Percentiles rank a stretch among this genome's conserved stretches.
phyloP scores from a whole-genome alignment of 768 basidiomycete genomes.

The Myochromella boudieri region DNA sequence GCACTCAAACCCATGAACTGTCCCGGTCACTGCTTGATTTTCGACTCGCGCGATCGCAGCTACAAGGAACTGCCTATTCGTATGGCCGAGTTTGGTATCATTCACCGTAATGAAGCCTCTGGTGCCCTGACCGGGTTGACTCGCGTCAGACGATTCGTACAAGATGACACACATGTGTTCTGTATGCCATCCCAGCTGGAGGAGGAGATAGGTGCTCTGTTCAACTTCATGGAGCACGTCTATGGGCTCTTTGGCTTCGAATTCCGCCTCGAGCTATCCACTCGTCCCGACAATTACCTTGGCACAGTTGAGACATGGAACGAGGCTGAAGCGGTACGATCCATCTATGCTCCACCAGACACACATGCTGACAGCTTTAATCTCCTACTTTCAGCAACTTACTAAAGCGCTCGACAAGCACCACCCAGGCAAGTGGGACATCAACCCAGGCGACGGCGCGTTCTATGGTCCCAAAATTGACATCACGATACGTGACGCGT shows the following conservation, averaged over 20 bases:
- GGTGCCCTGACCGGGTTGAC: conserved; percentile 93
- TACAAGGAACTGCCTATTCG: conserved; percentile 96
- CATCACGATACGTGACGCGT: conserved; percentile 92
- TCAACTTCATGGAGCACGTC: conserved; percentile 93
- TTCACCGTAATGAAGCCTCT: conserved; percentile 95
- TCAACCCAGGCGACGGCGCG: conserved; percentile 96
- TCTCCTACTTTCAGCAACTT: conserved; percentile 60
- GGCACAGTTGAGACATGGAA: conserved; percentile 92
- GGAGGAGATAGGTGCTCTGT: conserved; percentile 80
- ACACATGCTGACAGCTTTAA: conserved; percentile 5
- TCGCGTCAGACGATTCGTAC: conserved; percentile 91
- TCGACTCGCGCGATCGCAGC: conserved; percentile 89
- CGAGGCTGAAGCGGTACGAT: conserved; percentile 72
- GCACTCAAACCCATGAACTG: conserved; percentile 99
- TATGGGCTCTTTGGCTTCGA: conserved; percentile 95
- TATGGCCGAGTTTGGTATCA: conserved; percentile 97
- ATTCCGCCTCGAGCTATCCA: conserved; percentile 92
- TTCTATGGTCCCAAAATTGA: conserved; percentile 99
- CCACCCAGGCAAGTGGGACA: conserved; percentile 86
- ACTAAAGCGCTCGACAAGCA: conserved; percentile 79
- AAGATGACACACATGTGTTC: conserved; percentile 99
- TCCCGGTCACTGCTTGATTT: conserved; percentile 94
- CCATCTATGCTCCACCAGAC: background rate
- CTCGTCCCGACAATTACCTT: conserved; percentile 92
- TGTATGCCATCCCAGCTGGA: conserved; percentile 95